Evolutionary conservation across 352 stramenopile genomes (phyloP), one percentile per base, ranked within the genome.

Genomic region (Globisporangium echinulatum): DNA sequence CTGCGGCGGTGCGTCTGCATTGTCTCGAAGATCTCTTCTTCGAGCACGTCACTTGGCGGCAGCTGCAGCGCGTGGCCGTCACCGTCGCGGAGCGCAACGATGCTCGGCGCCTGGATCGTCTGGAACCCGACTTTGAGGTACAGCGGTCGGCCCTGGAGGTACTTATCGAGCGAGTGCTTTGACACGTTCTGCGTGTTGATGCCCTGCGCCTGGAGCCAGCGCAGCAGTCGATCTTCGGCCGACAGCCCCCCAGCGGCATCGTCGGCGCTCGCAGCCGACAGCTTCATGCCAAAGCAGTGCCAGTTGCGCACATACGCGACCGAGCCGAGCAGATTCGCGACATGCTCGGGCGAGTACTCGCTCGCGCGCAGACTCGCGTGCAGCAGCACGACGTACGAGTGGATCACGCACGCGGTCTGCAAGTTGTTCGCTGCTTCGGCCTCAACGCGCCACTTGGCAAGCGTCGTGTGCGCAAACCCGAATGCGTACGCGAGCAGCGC

Each of bases 241-340:
- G 74, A 78, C 17, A 95, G 48, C 7, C 40, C 40, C 1, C 64
- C 70, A n/a, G 66, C 63, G 44, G 74, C 79, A 47, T 85, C 60
- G 43, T 77, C 74, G 36, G 54, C 54, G 53, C 62, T 67, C 49
- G 84, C 79, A 0, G 69, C 62, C 5, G 83, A 90, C 4, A 95
- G 65, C 38, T 88, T 88, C 81, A 95, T 91, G 0, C 88, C 88
- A 59, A 96, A 96, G 61, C 88, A 93, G 64, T 96, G 88, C 88
- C 88, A 96, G 62, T 96, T 96, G 25, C 87, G 83, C 36, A 96
- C 82, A 43, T 92, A 96, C 7, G 82, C 84, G 48, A 96, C 77
- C 13, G 85, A 93, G 5, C 86, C 86, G 49, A 96, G 75, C 66
- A 96, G 79, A 19, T 73, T 66, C 0, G 79, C 78, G 11, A 96